Percentiles rank a stretch among this genome's conserved stretches.
Evolutionary conservation across 768 basidiomycete species (phyloP).

Genomic region (Auricularia heimuer): DNA sequence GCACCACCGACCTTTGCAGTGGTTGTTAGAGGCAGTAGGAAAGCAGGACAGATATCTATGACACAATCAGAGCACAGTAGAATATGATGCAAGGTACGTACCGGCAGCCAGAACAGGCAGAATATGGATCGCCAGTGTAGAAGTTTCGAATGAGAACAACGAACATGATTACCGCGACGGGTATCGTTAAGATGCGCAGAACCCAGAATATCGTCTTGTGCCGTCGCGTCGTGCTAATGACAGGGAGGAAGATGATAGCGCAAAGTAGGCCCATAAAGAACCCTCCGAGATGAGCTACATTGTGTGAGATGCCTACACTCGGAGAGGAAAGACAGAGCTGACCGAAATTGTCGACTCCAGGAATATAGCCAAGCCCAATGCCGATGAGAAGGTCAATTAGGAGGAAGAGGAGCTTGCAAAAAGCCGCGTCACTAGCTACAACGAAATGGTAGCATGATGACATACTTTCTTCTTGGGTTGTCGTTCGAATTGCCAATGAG

Average conservation of each 20-base stretch:
- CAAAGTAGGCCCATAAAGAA: conserved; percentile 76
- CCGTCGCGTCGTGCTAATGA: conserved; percentile 69
- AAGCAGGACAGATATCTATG: conserved; percentile 63
- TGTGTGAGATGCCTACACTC: not conserved
- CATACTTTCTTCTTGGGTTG: conserved; percentile 68
- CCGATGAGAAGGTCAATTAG: conserved; percentile 80
- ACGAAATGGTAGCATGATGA: not conserved
- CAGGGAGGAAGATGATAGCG: conserved; percentile 78
- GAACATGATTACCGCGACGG: conserved; percentile 68
- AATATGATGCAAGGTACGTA: conserved; percentile 19
- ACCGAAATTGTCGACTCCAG: conserved; percentile 89
- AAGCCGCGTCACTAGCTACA: conserved; percentile 1
- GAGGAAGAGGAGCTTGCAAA: conserved; percentile 64
- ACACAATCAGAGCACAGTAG: too few relatives aligned
- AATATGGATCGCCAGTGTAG: conserved; percentile 78
- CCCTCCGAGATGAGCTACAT: conserved; percentile 69
- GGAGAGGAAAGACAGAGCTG: conserved; percentile 14
- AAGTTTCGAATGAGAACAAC: conserved; percentile 82
- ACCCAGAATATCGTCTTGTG: conserved; percentile 65
- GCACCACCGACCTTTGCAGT: conserved; percentile 18
- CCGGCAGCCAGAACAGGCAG: conserved; percentile 83
- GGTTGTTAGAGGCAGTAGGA: conserved; percentile 44
- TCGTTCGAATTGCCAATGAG: conserved; percentile 87
- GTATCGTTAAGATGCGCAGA: conserved; percentile 63
- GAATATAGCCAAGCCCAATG: conserved; percentile 61